Evolutionary conservation across 2,329 filamentous ascomycete species (phyloP), one percentile per base, ranked within the genome.

Genomic region (Arthrobotrys sphaeroides): DNA sequence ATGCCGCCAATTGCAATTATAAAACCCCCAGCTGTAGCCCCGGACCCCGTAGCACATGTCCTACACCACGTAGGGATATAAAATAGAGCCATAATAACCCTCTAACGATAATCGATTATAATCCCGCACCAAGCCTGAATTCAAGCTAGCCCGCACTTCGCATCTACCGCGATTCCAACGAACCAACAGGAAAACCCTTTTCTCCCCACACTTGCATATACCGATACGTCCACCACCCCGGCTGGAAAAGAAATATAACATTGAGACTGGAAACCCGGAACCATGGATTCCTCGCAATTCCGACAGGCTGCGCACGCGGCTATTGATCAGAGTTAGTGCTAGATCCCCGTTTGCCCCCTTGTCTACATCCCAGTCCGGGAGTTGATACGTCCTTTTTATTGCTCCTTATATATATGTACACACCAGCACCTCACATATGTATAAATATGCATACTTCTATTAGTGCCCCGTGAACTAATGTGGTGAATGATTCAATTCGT

Each of bases 281-380:
- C 60, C 49, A 96, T 97, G 94, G 89, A 96, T 81, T 89, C 90
- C 26, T 85, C 90, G 67, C 88, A 94, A 80, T 97, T 96, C 83
- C 87, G 89, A 78, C 84, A 88, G 75, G 92, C 92, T 77, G 93
- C 92, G 47, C 88, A 92, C 78, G 87, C 89, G 69, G 90, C 90
- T 74, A 89, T 96, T 81, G 91, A 96, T 78, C 91, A 96, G 73
- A 96, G 92, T 93, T 83, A 81, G 89, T 84, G 36, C 18, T 18
- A 7, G 13, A 31, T 16, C 13, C 10, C 10, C 7, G 10, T n/a
- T 28, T 18, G 9, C 43, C 45, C 31, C 55, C 22, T n/a, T 28
- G 20, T 20, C 5, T n/a, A n/a, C n/a, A n/a, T n/a, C 9, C 24
- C 47, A 9, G 16, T 20, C n/a, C 20, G 38, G 13, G 65, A 51